Conservation (phyloP, 2,329 filamentous ascomycete genomes). For the Aureobasidium uvarum region DNA sequence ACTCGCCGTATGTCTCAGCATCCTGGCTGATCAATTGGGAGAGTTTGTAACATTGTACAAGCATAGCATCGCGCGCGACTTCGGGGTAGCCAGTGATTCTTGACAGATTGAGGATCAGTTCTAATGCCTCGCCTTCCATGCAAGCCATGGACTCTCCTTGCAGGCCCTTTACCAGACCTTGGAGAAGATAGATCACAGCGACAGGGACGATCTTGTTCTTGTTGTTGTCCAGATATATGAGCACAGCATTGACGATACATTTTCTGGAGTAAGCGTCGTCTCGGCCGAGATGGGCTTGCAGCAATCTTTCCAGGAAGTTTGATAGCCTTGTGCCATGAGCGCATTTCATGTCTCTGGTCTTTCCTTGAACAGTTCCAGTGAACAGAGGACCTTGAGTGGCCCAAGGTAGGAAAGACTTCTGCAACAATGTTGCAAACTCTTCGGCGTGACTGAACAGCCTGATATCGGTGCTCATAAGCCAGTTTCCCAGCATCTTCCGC, state of each 20-base stretch:
- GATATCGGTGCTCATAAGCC: constrained; percentile 42
- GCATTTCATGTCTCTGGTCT: constrained; percentile 38
- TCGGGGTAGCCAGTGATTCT: constrained; percentile 45
- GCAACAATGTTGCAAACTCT: constrained; percentile 41
- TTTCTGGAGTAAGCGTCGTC: constrained; percentile 27
- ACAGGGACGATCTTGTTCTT: constrained; percentile 36
- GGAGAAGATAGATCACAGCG: constrained; percentile 44
- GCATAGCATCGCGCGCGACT: constrained; percentile 42
- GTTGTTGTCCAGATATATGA: constrained; percentile 37
- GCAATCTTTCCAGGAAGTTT: constrained; percentile 39
- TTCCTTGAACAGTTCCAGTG: constrained; percentile 41
- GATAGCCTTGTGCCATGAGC: constrained; percentile 44
- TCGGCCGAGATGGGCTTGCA: constrained; percentile 30
- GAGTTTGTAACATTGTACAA: constrained; percentile 7
- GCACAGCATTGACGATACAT: constrained; percentile 35
- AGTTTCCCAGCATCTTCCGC: constrained; percentile 48
- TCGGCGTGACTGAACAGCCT: constrained; percentile 30
- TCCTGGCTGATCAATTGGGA: constrained; percentile 33
- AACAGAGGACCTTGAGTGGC: constrained; percentile 48
- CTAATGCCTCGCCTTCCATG: constrained; percentile 35
- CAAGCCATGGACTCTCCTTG: constrained; percentile 24
- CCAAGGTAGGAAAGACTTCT: constrained; percentile 48
- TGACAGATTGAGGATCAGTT: constrained; percentile 40
- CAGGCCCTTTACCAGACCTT: constrained; percentile 44
- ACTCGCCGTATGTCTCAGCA: background rate